A percentile compares a stretch with the other conserved stretches of the same genome.
These are phyloP conservation scores for Mucor indicus DNA, from an alignment of 371 early-diverging fungal genomes.

Conservation along the genomic window DNA sequence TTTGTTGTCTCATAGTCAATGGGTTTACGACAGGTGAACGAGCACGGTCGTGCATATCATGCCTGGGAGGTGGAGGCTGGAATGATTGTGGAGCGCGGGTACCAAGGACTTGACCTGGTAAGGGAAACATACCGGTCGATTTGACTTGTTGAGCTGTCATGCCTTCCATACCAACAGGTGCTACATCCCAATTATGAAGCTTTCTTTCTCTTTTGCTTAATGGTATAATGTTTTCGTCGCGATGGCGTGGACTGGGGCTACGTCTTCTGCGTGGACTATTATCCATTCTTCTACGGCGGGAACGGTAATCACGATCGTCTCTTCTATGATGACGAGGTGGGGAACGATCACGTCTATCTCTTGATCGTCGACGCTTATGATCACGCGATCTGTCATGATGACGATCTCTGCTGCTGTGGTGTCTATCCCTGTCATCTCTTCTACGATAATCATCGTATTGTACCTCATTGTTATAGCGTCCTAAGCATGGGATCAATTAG, in stretches of 20 bases:
- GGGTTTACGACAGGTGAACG: slow-evolving; percentile 31
- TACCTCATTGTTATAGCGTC: slow-evolving; percentile 12
- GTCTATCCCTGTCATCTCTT: slow-evolving; percentile 24
- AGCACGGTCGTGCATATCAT: slow-evolving; percentile 27
- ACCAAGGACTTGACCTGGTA: slow-evolving; percentile 83
- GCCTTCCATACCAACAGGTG: slow-evolving; percentile 90
- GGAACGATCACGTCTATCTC: slow-evolving; percentile 40
- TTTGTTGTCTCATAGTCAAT: slow-evolving; percentile 62
- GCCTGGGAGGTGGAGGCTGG: slow-evolving; percentile 32
- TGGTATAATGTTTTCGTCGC: slow-evolving; percentile 62
- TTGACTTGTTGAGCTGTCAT: slow-evolving; percentile 90
- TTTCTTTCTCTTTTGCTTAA: slow-evolving; percentile 78
- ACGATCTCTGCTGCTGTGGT: slow-evolving; percentile 46
- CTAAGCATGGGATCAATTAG: slow-evolving; percentile 1
- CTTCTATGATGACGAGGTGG: slow-evolving; percentile 27
- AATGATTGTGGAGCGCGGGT: slow-evolving; percentile 60
- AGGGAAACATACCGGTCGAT: slow-evolving; percentile 87
- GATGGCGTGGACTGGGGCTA: slow-evolving; percentile 35
- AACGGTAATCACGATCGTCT: slow-evolving; percentile 30
- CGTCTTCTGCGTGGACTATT: slow-evolving; percentile 48
- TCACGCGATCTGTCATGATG: slow-evolving; percentile 45
- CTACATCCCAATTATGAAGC: slow-evolving; percentile 90
- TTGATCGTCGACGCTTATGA: slow-evolving; percentile 31
- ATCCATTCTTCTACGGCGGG: slow-evolving; percentile 31
- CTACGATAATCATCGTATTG: slow-evolving; percentile 21